Evolutionary conservation across 495 filamentous ascomycete species (phyloP).

Genomic region (Cercophora scortea): DNA sequence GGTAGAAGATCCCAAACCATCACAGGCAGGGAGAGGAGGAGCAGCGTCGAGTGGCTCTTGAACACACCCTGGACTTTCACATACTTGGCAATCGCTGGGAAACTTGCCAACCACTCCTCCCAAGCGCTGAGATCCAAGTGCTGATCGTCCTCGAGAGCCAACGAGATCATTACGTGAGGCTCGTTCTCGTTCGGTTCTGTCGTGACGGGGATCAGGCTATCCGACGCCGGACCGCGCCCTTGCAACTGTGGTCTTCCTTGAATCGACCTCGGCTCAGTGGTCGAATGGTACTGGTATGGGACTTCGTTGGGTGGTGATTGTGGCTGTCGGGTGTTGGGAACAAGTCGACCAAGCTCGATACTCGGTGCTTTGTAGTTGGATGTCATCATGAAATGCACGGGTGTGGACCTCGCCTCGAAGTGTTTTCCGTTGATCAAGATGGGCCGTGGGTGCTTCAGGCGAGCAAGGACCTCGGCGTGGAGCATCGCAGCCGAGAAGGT

Average conservation of each 20-base stretch:
- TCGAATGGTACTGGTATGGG: slow-evolving; percentile 2
- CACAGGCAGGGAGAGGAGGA: slow-evolving; percentile 41
- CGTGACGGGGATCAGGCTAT: slow-evolving; percentile 9
- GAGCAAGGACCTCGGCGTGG: slow-evolving; percentile 43
- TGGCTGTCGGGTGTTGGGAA: slow-evolving; percentile 18
- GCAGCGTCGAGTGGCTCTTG: slow-evolving; percentile 43
- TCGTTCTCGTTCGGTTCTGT: slow-evolving; percentile 35
- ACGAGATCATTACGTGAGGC: slow-evolving; percentile 45
- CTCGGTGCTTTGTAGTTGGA: slow-evolving; percentile 44
- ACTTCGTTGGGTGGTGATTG: slow-evolving; percentile 26
- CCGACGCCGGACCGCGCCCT: slow-evolving; percentile 7
- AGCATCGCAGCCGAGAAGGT: slow-evolving; percentile 45
- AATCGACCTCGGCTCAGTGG: background rate
- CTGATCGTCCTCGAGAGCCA: slow-evolving; percentile 45
- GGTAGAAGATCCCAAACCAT: slow-evolving; percentile 48
- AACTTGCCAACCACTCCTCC: slow-evolving; percentile 37
- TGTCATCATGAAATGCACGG: slow-evolving; percentile 47
- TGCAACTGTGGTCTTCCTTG: slow-evolving; percentile 11
- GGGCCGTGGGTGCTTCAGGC: slow-evolving; percentile 43
- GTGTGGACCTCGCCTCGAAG: slow-evolving; percentile 41
- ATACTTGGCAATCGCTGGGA: slow-evolving; percentile 42
- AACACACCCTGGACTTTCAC: slow-evolving; percentile 46
- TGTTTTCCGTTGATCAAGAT: slow-evolving; percentile 41
- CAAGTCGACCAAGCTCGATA: slow-evolving; percentile 37
- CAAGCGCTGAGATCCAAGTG: slow-evolving; percentile 37